Evolutionary conservation across 106 monocot species (phyloP), one percentile per base, ranked within the genome.

Genomic region (Platanthera guangdongensis): DNA sequence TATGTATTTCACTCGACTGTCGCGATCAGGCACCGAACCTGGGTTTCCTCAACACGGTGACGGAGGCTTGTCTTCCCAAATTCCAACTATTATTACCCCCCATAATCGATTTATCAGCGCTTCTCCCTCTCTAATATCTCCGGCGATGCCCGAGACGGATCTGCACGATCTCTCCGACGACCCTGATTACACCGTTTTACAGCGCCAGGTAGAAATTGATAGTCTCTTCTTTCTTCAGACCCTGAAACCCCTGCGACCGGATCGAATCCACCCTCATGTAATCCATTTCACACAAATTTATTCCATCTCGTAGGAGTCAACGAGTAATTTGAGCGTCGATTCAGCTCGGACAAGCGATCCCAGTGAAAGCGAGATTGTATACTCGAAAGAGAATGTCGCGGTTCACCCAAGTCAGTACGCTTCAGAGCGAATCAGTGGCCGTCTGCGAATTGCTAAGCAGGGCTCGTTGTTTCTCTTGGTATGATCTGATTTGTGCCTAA

Each of bases 361-460:
- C 67, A 67, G 39, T 39, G 32, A 67, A 67, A 11, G 30, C 47
- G 87, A 85, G 78, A 50, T 85, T 14, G 84, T 90, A 0, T 90
- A 81, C 70, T 72, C 67, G 46, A 90, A 85, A 74, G 90, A 90
- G 5, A 83, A 90, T 70, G 87, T 90, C 55, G 83, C 90, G 51
- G 85, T 90, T 60, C 90, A 87, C 69, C 90, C 90, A 8, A 90
- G 85, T 13, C 87, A 90, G 79, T 82, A 74, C 64, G 85, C 80
- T 12, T 68, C 80, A 1, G 87, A 82, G 82, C 54, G 90, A 72
- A 87, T 90, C 68, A 87, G 83, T 63, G 87, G 90, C 10, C 76
- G 90, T 1, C 39, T 90, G 59, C 67, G 82, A 32, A 87, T 90
- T 51, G 25, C 81, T 50, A 87, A 87, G 83, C 82, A 81, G 47